Percentiles rank a stretch among this genome's conserved stretches.
phyloP scores from a whole-genome alignment of 2,329 filamentous ascomycete genomes.

The Colletotrichum godetiae region DNA sequence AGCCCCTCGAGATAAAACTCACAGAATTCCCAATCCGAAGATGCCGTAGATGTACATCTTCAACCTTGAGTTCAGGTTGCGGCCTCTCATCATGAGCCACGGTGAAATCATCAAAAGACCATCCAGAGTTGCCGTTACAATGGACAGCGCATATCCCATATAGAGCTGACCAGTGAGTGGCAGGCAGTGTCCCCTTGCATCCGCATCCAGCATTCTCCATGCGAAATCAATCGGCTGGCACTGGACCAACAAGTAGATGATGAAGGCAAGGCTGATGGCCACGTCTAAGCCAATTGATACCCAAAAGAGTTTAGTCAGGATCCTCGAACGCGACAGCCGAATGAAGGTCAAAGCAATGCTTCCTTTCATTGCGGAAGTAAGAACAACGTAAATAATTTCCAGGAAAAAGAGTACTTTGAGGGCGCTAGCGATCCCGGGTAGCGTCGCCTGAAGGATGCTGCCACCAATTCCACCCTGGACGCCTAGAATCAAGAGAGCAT shows the following conservation, averaged over 20 bases:
- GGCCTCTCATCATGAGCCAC: constrained; percentile 26
- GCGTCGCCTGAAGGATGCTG: neutral
- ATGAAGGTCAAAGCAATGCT: constrained; percentile 30
- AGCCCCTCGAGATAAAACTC: neutral
- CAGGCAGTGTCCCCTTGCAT: constrained; percentile 14
- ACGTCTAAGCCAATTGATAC: constrained; percentile 23
- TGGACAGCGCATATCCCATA: constrained; percentile 26
- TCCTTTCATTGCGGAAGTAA: constrained; percentile 30
- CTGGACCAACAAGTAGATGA: constrained; percentile 26
- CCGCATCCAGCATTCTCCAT: constrained; percentile 16
- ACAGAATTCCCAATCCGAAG: constrained; percentile 28
- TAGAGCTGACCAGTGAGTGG: constrained; percentile 18
- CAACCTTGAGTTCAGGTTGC: constrained; percentile 8
- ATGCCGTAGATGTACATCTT: constrained; percentile 25
- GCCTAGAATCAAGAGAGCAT: constrained; percentile 5
- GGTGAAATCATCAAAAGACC: constrained; percentile 10
- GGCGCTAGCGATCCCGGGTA: neutral
- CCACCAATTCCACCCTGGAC: constrained; percentile 27
- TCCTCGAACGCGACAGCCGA: constrained; percentile 19
- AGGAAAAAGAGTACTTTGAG: constrained; percentile 26
- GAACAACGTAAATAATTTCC: constrained; percentile 28
- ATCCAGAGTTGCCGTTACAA: constrained; percentile 22
- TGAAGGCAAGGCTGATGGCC: constrained; percentile 15
- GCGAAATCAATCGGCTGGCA: constrained; percentile 24
- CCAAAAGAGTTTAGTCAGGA: constrained; percentile 15